phyloP scores from a whole-genome alignment of 495 filamentous ascomycete genomes.

The Aspergillus biplanus region DNA sequence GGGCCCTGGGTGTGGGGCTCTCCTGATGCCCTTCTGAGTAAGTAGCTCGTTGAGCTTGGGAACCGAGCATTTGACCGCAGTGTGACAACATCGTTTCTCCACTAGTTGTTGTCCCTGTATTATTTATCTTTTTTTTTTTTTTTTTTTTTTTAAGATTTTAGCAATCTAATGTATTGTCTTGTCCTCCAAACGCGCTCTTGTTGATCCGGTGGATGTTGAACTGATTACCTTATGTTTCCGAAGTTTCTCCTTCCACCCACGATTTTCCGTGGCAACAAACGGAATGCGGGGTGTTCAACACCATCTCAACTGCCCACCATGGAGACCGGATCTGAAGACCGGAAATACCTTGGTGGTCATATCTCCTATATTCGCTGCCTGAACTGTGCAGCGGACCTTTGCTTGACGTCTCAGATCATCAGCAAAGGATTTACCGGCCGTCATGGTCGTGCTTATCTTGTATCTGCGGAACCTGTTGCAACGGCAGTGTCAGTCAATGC shows the following conservation, averaged over 20 bases:
- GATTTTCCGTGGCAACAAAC: constrained; percentile 43
- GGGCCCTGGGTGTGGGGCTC: too few species aligned
- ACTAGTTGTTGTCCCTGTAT: too few species aligned
- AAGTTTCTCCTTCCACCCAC: constrained; percentile 58
- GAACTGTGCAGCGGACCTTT: constrained; percentile 74
- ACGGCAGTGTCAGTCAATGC: constrained; percentile 35
- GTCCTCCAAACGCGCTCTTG: not conserved
- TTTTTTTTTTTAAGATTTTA: not conserved
- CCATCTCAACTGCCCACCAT: constrained; percentile 15
- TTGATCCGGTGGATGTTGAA: not conserved
- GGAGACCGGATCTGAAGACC: constrained; percentile 22
- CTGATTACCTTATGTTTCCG: constrained; percentile 30
- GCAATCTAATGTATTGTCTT: not conserved
- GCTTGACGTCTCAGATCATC: constrained; percentile 77
- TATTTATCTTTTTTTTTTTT: too few species aligned
- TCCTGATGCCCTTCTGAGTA: too few species aligned
- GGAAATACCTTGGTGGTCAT: constrained; percentile 52
- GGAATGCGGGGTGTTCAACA: constrained; percentile 33
- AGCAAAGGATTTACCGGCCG: constrained; percentile 92
- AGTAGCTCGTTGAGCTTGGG: too few species aligned
- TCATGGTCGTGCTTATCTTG: constrained; percentile 91
- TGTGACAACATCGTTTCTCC: too few species aligned
- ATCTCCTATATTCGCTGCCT: constrained; percentile 71
- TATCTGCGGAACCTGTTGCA: constrained; percentile 50
- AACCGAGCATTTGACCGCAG: too few species aligned